Base-by-base conservation (phyloP, 176 grass and related monocot species). In the Triticum urartu region DNA sequence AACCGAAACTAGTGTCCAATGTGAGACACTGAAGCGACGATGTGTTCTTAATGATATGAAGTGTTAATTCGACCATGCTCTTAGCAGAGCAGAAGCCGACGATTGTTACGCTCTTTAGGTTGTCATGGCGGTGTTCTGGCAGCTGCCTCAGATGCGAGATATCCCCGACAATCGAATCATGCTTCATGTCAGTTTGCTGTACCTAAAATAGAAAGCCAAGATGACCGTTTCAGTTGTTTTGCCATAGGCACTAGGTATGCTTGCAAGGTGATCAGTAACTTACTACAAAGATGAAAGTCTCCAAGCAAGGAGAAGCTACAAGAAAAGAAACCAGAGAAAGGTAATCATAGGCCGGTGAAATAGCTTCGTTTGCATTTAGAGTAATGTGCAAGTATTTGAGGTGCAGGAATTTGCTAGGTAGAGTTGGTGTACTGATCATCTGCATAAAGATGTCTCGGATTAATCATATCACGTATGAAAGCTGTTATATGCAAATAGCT, bases 321-420 rank as follows among this genome's bases (percentile, higher is more conserved):
- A 83, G 52, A 62, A 83, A 83, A 42, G 35, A 83, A 62, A 60
- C 81, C n/a, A 75, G 56, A 14, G 56, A 84, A 39, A 84, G 71
- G 11, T n/a, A 75, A 75, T 84, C 82, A 47, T 84, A 74, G 34
- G 7, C n/a, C 5, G 50, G 35, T 54, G 65, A 68, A 20, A 68
- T 68, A 35, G 15, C 32, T 32, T 17, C 15, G 7, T 18, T 0
- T 18, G 3, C 15, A 18, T 7, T 68, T 35, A 68, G 32, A 68
- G 1, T 20, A 64, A 45, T 76, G 28, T 35, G 8, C 82, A 76
- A 35, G 59, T 65, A 33, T 70, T 76, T 76, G 59, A 84, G 71
- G 26, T 84, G 38, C 4, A 14, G 12, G 40, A 83, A 64, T 76
- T 64, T 64, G 25, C 25, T 64, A 13, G 15, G 71, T 5, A 15